Percentiles rank a stretch among this genome's conserved stretches.
These are phyloP conservation scores for Candida sp. DNA, from an alignment of 1,139 yeast genomes.

Conservation along the genomic window DNA sequence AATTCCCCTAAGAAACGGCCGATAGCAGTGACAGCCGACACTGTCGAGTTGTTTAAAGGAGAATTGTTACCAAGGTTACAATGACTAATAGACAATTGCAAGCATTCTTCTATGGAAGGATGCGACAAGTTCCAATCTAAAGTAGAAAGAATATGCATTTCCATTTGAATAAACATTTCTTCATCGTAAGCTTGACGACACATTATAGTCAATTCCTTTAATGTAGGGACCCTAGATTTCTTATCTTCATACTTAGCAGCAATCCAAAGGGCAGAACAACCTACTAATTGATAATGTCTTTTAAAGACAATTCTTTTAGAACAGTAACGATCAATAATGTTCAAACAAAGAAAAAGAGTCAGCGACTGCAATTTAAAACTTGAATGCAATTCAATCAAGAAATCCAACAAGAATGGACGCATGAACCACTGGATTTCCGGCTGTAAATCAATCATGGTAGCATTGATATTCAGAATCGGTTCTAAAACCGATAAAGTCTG, in stretches of 20 bases:
- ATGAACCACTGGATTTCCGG: conserved; percentile 92
- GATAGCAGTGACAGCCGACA: conserved; percentile 52
- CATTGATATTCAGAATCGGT: conserved; percentile 33
- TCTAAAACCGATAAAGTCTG: conserved; percentile 30
- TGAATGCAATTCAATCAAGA: conserved; percentile 76
- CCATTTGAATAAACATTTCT: conserved; percentile 95
- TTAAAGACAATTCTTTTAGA: conserved; percentile 89
- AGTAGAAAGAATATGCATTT: conserved; percentile 80
- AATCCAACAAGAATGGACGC: conserved; percentile 87
- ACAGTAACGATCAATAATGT: conserved; percentile 86
- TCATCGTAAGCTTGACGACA: conserved; percentile 85
- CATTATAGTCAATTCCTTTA: conserved; percentile 72
- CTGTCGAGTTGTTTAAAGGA: conserved; percentile 28
- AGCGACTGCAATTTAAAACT: conserved; percentile 74
- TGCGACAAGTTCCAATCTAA: conserved; percentile 78
- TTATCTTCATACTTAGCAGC: conserved; percentile 93
- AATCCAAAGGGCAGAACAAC: conserved; percentile 92
- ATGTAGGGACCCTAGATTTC: conserved; percentile 78
- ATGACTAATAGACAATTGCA: conserved; percentile 49
- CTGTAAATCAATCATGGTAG: conserved; percentile 80
- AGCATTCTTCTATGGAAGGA: conserved; percentile 59
- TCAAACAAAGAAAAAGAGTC: conserved; percentile 76
- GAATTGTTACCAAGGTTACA: conserved; percentile 23
- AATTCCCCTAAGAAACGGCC: conserved; percentile 73
- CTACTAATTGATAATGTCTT: conserved; percentile 89